Base-by-base conservation (phyloP, 345 rosid genomes). In the Xanthoceras sorbifolium region DNA sequence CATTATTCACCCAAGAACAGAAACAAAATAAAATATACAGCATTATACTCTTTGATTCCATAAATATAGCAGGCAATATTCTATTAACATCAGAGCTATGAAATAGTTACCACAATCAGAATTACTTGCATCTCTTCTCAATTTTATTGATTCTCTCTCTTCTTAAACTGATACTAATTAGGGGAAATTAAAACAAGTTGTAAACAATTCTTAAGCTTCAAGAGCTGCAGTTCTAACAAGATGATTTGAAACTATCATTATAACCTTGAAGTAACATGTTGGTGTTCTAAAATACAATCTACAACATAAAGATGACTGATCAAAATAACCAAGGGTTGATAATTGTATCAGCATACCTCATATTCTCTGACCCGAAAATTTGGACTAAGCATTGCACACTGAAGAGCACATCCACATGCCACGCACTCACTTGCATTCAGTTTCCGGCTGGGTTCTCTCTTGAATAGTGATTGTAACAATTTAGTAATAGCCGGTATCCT, bases 331-430 rank as follows among this genome's bases (percentile, higher is more conserved):
- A 44, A 42, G 10, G 44, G 44, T 34, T 61, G 40, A 73, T 44
- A 42, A 20, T 36, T 26, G 62, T 73, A 18, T 72, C 67, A 69
- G 72, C 75, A 62, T 57, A 89, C 90, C 90, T 89, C 92, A 15
- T 89, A 89, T 52, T 89, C 92, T 81, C 84, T 84, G 68, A 87
- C 89, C 9, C 85, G 85, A 72, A 89, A 89, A 76, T 71, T 78
- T 26, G 89, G 90, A 80, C 92, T 89, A 50, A 89, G 90, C 88
- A 87, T 87, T 25, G 92, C 92, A 60, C 92, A 89, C 74, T 89
- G 92, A 36, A 89, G 84, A 48, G 90, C 90, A 79, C 92, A 87
- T 40, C 92, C 92, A 62, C 92, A 90, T 22, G 92, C 87, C 50
- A 89, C 89, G 77, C 92, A 85, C 77, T 89, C 92, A 76, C 92